Evolutionary conservation across 768 basidiomycete species (phyloP).

Genomic region (Auriscalpium vulgare): DNA sequence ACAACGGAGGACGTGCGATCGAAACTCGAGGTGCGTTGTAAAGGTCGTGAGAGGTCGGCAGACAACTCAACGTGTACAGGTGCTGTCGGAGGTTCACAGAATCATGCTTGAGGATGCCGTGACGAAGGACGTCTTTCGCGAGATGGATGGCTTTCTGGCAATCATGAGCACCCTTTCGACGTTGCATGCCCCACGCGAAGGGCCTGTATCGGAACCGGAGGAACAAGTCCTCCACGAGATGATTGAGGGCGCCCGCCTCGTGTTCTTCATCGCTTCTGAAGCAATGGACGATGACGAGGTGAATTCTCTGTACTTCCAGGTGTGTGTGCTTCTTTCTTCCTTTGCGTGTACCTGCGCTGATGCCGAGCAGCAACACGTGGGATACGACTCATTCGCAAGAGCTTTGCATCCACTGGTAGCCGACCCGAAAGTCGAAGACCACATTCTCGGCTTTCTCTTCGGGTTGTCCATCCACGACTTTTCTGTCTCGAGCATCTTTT

Average conservation of each 20-base stretch:
- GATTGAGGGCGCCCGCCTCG: constrained; percentile 48
- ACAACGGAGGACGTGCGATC: constrained; percentile 36
- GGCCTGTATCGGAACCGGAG: constrained; percentile 29
- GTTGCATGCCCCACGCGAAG: constrained; percentile 29
- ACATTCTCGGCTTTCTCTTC: constrained; percentile 59
- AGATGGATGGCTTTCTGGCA: constrained; percentile 73
- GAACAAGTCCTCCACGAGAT: constrained; percentile 30
- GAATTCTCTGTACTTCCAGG: constrained; percentile 63
- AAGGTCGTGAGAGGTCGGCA: background rate
- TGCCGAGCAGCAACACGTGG: constrained; percentile 41
- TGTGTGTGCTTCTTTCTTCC: constrained; percentile 24
- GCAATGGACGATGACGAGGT: constrained; percentile 46
- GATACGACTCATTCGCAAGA: constrained; percentile 55
- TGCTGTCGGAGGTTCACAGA: constrained; percentile 56
- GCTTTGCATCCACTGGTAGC: constrained; percentile 48
- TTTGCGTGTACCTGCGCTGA: background rate
- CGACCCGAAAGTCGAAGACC: constrained; percentile 39
- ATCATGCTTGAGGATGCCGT: constrained; percentile 56
- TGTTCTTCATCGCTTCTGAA: constrained; percentile 58
- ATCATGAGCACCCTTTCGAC: constrained; percentile 68
- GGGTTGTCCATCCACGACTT: constrained; percentile 63
- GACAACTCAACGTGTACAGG: constrained; percentile 28
- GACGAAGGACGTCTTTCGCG: constrained; percentile 72
- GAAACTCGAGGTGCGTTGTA: constrained; percentile 43
- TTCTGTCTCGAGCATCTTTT: constrained; percentile 47